Base-by-base conservation (phyloP, 768 basidiomycete species). In the Cystobasidium ongulense region DNA sequence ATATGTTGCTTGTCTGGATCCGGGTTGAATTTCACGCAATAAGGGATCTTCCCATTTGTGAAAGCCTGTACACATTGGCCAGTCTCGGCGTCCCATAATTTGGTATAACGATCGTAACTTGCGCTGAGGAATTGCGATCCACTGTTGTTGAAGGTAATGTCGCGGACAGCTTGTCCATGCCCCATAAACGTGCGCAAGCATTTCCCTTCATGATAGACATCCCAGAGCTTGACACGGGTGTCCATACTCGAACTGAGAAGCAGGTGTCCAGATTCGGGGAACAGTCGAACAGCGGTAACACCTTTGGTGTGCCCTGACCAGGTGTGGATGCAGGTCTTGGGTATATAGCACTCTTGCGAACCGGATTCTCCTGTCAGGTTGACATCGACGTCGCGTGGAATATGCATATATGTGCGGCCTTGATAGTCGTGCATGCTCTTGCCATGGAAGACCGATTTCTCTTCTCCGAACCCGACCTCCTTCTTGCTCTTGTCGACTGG, bases 171-270 rank as follows among this genome's bases (percentile, higher is more conserved):
- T 79, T 96, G 93, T 63, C 88, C 87, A 81, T 99, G 96, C 1
- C 96, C 96, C 81, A 94, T 89, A 85, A 98, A 99, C 0, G 96
- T 98, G 36, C 96, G 87, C 62, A 99, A 83, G 81, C 95, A 97
- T 77, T 97, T 96, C 65, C 93, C 92, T 78, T 95, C 91, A 53
- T 90, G 91, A 80, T 99, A 98, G 1, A 98, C 86, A 79, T 98
- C 96, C 96, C 96, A 99, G 36, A 99, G 85, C 85, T 99, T 99
- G 83, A 99, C 91, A 81, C 97, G 94, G 10, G 92, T 97, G 81
- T 99, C 96, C 92, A 98, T 93, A 57, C 91, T 92, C 0, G 89
- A 95, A 80, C 90, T 92, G 75, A 99, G 87, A 73, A 99, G 81
- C 15, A 99, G 84, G 82, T 99, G 96, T 0, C 92, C 94, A 7